Conservation (phyloP, 257 asterid species). For the Haberlea rhodopensis region DNA sequence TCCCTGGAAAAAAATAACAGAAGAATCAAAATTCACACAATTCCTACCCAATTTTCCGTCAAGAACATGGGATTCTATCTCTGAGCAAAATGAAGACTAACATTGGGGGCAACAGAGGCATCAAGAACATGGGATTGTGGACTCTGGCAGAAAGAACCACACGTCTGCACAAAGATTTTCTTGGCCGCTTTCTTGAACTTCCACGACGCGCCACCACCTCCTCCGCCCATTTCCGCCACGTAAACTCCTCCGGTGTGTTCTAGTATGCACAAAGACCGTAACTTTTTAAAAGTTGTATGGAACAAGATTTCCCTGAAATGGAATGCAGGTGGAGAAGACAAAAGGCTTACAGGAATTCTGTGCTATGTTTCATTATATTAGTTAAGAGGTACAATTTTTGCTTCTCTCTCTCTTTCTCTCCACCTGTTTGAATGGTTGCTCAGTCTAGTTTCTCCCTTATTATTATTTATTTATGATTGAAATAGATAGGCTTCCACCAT, state of each 20-base stretch:
- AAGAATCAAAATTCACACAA: background rate
- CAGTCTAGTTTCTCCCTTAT: conserved; percentile 21
- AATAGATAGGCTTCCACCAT: conserved; percentile 30
- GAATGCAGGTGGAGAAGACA: conserved; percentile 24
- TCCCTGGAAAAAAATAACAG: conserved; percentile 28
- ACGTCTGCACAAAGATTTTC: conserved; percentile 62
- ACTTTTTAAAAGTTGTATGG: conserved; percentile 14
- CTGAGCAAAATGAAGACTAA: conserved; percentile 29
- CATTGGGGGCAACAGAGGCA: conserved; percentile 33
- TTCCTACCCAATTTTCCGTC: background rate
- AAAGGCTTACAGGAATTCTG: conserved; percentile 12
- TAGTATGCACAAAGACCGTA: no score
- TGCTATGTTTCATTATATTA: no score
- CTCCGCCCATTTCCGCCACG: conserved; percentile 49
- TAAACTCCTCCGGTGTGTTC: background rate
- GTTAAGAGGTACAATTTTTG: background rate
- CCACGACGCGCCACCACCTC: conserved; percentile 56
- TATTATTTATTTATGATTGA: conserved; percentile 30
- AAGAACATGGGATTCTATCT: background rate
- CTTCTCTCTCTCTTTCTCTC: no score
- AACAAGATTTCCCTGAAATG: conserved; percentile 26
- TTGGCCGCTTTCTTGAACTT: conserved; percentile 68
- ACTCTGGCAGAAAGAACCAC: conserved; percentile 54
- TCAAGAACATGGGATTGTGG: conserved; percentile 32
- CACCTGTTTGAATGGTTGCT: background rate